phyloP scores from a whole-genome alignment of 2,329 filamentous ascomycete genomes.

The Curvularia eragrostidis region DNA sequence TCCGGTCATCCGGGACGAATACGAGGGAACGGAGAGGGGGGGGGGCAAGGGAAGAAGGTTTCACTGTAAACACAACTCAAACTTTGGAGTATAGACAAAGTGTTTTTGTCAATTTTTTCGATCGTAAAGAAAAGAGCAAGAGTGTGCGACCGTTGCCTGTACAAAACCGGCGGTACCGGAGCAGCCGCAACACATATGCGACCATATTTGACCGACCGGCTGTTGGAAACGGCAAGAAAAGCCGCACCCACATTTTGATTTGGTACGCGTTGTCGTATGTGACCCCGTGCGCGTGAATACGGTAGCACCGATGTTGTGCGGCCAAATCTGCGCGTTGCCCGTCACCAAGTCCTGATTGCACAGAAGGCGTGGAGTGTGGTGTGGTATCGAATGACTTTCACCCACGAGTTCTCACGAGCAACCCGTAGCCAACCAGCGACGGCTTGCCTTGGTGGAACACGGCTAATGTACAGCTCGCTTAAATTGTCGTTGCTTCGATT shows the following conservation, averaged over 20 bases:
- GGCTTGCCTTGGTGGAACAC: background rate
- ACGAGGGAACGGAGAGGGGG: too few relatives aligned
- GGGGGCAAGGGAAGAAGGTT: too few relatives aligned
- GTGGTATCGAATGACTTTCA: background rate
- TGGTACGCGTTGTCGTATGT: background rate
- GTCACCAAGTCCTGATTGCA: background rate
- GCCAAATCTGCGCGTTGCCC: background rate
- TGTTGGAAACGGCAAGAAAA: too few relatives aligned
- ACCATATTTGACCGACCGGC: too few relatives aligned
- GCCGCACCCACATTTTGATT: background rate
- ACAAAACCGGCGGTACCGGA: too few relatives aligned
- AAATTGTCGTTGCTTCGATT: conserved; percentile 1
- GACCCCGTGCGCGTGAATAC: background rate
- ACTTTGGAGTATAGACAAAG: too few relatives aligned
- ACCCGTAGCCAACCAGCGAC: background rate
- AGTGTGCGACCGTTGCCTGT: too few relatives aligned
- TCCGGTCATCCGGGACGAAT: too few relatives aligned
- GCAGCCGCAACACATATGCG: too few relatives aligned
- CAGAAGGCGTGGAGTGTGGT: background rate
- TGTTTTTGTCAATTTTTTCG: too few relatives aligned
- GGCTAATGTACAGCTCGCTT: conserved; percentile 13
- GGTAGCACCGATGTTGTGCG: background rate
- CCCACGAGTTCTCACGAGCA: background rate
- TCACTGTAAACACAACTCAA: too few relatives aligned
- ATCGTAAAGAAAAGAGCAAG: too few relatives aligned